phyloP scores from a whole-genome alignment of 164 flowering plant genomes.

The Euptelea pleiosperma region DNA sequence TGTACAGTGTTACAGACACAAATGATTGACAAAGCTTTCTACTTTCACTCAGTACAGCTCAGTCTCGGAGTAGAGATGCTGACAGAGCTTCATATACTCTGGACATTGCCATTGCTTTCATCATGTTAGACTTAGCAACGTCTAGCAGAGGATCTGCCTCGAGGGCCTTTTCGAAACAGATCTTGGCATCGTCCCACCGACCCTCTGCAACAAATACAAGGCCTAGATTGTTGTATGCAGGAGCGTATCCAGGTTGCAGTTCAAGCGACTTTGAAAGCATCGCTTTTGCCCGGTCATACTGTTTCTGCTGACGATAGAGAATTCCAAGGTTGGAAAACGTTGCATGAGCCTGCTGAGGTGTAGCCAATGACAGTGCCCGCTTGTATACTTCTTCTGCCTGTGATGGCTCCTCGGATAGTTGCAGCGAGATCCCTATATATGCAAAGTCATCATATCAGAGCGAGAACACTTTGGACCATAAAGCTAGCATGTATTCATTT shows the following conservation, averaged over 20 bases:
- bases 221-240: slow-evolving; percentile 93
- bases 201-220: slow-evolving; percentile 91
- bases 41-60: neutral
- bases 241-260: slow-evolving; percentile 85
- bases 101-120: slow-evolving; percentile 57
- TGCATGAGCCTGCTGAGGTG: slow-evolving; percentile 60
- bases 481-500: neutral
- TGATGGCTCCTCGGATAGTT: slow-evolving; percentile 60
- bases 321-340: slow-evolving; percentile 82
- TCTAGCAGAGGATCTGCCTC: slow-evolving; percentile 75
- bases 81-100: slow-evolving; percentile 32
- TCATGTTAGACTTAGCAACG: slow-evolving; percentile 80
- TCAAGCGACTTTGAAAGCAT: slow-evolving; percentile 78
- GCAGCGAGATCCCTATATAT: slow-evolving; percentile 69
- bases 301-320: slow-evolving; percentile 65
- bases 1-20: neutral
- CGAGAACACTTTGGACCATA: neutral
- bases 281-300: slow-evolving; percentile 65
- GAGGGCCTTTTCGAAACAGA: slow-evolving; percentile 72
- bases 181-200: slow-evolving; percentile 72
- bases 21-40: neutral
- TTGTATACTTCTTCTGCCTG: slow-evolving; percentile 77
- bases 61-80: slow-evolving; percentile 15
- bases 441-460: neutral
- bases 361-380: slow-evolving; percentile 59